Conservation (phyloP, 441 rosid genomes). For the Gossypium trilobum region DNA sequence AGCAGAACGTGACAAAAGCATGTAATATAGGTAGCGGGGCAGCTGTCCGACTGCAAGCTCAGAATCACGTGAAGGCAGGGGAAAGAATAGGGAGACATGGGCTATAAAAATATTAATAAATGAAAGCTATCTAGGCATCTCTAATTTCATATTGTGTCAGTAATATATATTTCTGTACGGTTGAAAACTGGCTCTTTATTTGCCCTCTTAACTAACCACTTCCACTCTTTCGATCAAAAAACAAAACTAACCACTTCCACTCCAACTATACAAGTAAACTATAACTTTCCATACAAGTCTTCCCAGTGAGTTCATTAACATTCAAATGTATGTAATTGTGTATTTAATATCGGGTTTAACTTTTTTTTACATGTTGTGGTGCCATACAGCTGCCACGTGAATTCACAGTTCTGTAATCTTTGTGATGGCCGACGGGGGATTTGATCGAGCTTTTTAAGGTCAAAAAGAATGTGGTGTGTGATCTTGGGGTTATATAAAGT, state of each 20-base stretch:
- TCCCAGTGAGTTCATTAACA: neutral
- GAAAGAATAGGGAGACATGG: neutral
- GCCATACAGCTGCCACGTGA: conserved; percentile 29
- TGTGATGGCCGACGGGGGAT: neutral
- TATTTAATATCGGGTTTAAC: neutral
- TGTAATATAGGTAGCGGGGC: conserved; percentile 28
- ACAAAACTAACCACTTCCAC: neutral
- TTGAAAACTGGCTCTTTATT: neutral
- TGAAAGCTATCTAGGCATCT: neutral
- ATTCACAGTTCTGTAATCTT: neutral
- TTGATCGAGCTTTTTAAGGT: neutral
- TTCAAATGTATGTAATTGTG: neutral
- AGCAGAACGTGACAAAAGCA: conserved; percentile 40
- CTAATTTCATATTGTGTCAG: neutral
- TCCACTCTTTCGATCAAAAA: neutral
- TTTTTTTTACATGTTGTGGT: neutral
- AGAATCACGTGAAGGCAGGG: conserved; percentile 56
- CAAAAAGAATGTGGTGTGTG: neutral
- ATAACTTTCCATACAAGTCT: neutral
- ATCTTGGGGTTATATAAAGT: neutral
- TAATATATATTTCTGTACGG: neutral
- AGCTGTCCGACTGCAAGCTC: conserved; percentile 39
- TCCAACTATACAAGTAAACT: neutral
- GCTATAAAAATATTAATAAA: neutral
- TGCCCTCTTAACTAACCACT: neutral